Conservation (phyloP, 1,284 basidiomycete genomes). For the Ceratobasidium theobromae region DNA sequence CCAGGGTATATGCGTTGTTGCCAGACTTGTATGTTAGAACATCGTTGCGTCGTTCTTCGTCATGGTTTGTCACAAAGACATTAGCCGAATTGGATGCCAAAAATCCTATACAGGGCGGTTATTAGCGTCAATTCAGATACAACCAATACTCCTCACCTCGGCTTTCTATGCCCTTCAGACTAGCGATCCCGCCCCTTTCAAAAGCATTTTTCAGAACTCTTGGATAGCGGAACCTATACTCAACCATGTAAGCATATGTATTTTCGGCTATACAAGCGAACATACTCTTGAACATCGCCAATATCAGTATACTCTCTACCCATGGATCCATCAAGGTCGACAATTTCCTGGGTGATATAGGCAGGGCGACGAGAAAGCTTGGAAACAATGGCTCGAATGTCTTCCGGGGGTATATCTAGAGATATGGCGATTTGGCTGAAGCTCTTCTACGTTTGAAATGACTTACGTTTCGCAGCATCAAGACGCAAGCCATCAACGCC, state of each 20-base stretch:
- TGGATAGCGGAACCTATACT: constrained; percentile 62
- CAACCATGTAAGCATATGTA: neutral
- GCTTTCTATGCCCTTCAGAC: constrained; percentile 57
- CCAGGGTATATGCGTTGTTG: constrained; percentile 61
- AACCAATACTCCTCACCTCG: constrained; percentile 46
- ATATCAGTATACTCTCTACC: constrained; percentile 12
- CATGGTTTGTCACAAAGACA: constrained; percentile 68
- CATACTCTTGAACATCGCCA: constrained; percentile 68
- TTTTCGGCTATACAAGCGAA: neutral
- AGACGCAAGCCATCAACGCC: constrained; percentile 42
- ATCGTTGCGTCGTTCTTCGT: constrained; percentile 58
- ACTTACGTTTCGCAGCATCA: constrained; percentile 60
- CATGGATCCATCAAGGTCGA: constrained; percentile 1
- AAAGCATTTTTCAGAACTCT: constrained; percentile 56
- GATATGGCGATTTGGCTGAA: neutral
- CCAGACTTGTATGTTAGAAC: constrained; percentile 62
- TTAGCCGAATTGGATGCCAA: constrained; percentile 57
- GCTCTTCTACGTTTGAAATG: neutral
- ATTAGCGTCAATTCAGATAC: neutral
- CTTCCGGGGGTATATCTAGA: constrained; percentile 17
- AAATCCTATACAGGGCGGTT: constrained; percentile 47
- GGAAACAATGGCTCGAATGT: constrained; percentile 54
- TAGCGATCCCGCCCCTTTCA: constrained; percentile 52
- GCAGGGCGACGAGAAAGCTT: constrained; percentile 54
- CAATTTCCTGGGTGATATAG: constrained; percentile 5